These are phyloP conservation scores for Proliferodiscus dingleyae DNA, from an alignment of 2,329 filamentous ascomycete species.

Conservation along the genomic window DNA sequence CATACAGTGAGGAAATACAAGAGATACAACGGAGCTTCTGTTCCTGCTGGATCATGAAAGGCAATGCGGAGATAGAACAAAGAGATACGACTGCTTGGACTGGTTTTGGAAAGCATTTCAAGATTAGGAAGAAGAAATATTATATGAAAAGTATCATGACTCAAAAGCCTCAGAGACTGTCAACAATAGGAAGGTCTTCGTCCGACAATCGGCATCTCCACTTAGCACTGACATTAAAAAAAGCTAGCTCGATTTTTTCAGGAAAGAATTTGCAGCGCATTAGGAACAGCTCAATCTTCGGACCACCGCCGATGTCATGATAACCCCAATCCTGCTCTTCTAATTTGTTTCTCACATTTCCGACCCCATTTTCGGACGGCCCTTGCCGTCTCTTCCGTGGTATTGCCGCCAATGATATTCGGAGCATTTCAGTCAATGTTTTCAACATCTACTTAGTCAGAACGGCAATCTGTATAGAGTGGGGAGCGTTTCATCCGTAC, in stretches of 20 bases:
- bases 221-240: not conserved
- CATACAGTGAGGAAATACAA: slow-evolving; percentile 6
- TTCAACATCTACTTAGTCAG: too few relatives aligned
- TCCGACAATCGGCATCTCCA: slow-evolving; percentile 8
- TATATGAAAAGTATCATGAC: slow-evolving; percentile 2
- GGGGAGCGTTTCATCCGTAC: too few relatives aligned
- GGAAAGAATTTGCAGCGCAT: not conserved
- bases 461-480: too few relatives aligned
- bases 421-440: not conserved
- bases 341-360: slow-evolving; percentile 11
- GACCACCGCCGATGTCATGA: slow-evolving; percentile 2
- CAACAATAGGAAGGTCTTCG: not conserved
- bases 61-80: slow-evolving; percentile 4
- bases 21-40: slow-evolving; percentile 1
- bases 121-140: not conserved
- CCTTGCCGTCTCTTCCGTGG: slow-evolving; percentile 5
- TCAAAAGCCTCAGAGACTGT: not conserved
- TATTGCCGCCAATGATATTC: not conserved
- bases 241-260: not conserved
- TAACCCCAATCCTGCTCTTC: slow-evolving; percentile 4
- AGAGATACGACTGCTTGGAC: not conserved
- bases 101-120: not conserved
- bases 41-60: slow-evolving; percentile 9
- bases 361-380: not conserved
- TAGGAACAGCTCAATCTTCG: slow-evolving; percentile 5